phyloP scores from a whole-genome alignment of 805 yeast species.

The Wickerhamiella nectarea region DNA sequence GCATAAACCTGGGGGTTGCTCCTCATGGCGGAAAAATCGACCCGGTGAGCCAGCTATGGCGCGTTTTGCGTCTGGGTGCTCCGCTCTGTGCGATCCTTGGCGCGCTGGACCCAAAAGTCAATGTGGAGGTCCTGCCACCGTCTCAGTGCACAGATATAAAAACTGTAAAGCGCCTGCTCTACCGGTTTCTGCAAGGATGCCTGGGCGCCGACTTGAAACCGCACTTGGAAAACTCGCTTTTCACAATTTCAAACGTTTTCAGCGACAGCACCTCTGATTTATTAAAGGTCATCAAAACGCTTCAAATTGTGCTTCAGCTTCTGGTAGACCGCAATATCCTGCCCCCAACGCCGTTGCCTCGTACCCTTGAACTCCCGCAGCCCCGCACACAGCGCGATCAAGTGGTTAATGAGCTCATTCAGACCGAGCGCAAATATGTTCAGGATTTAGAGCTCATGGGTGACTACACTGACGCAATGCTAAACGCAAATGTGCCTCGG shows the following conservation, averaged over 20 bases:
- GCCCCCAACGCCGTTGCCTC: slow-evolving; percentile 2
- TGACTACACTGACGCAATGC: slow-evolving; percentile 53
- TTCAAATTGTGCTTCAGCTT: slow-evolving; percentile 46
- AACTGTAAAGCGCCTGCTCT: slow-evolving; percentile 76
- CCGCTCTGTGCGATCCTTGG: slow-evolving; percentile 82
- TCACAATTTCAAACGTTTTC: slow-evolving; percentile 82
- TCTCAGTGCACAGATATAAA: slow-evolving; percentile 69
- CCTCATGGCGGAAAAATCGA: slow-evolving; percentile 45
- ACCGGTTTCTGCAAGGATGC: slow-evolving; percentile 80
- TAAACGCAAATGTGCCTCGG: slow-evolving; percentile 52
- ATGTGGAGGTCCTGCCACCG: slow-evolving; percentile 40
- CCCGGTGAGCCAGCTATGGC: slow-evolving; percentile 85
- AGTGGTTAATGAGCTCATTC: slow-evolving; percentile 71
- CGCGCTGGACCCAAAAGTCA: slow-evolving; percentile 40
- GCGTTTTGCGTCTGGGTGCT: slow-evolving; percentile 80
- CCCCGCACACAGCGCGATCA: slow-evolving; percentile 40
- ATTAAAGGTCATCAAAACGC: slow-evolving; percentile 58
- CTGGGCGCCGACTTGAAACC: slow-evolving; percentile 51
- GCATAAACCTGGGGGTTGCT: slow-evolving; percentile 48
- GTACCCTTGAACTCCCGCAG: slow-evolving; percentile 7
- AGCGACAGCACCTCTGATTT: slow-evolving; percentile 69
- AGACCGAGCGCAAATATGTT: slow-evolving; percentile 85
- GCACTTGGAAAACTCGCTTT: slow-evolving; percentile 60
- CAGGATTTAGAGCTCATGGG: slow-evolving; percentile 71
- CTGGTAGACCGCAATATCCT: slow-evolving; percentile 14